Evolutionary conservation across 2,329 filamentous ascomycete genomes (phyloP), one percentile per base, ranked within the genome.

Genomic region (Trematosphaeria pertusa): DNA sequence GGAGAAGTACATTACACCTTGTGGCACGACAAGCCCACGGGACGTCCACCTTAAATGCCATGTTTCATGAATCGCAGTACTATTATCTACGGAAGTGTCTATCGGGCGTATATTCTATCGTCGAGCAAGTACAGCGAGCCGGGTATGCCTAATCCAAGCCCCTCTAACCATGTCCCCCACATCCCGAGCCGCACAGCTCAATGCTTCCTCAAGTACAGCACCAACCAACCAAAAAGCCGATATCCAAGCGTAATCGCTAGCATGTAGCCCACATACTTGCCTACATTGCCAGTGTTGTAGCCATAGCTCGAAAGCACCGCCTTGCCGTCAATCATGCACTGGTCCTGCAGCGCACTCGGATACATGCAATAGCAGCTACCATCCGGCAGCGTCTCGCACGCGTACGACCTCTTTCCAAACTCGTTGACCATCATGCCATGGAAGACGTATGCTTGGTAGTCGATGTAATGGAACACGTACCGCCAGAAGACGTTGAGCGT

Each of bases 381-480:
- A 14, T 42, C 54, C 9, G 24, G 40, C 37, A 37, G 1, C 24
- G 18, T 36, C 52, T 78, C 72, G 64, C 89, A 93, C 3, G 72
- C 67, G 68, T 89, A 95, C 3, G 75, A 79, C 11, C 88, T 77
- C 14, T 81, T 56, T 1, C 76, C 75, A 67, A 96, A 94, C 73
- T 96, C 89, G 63, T 94, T 95, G 42, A 93, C 85, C 89, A 95
- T 94, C 90, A 96, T 94, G 11, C 89, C 90, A 65, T 93, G 84
- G 67, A 95, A 96, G 3, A 95, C 90, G 60, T 92, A 95, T 32
- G 79, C 77, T 73, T 93, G 89, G 64, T 95, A 95, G 67, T 95
- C 88, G 64, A 92, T 92, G 70, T 92, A 95, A 66, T 92, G 87
- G 61, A 94, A 94, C 5, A 88, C 88, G 61, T 95, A 94, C 69